Conservation (phyloP, 495 filamentous ascomycete genomes). For the Daldinia caldariorum region DNA sequence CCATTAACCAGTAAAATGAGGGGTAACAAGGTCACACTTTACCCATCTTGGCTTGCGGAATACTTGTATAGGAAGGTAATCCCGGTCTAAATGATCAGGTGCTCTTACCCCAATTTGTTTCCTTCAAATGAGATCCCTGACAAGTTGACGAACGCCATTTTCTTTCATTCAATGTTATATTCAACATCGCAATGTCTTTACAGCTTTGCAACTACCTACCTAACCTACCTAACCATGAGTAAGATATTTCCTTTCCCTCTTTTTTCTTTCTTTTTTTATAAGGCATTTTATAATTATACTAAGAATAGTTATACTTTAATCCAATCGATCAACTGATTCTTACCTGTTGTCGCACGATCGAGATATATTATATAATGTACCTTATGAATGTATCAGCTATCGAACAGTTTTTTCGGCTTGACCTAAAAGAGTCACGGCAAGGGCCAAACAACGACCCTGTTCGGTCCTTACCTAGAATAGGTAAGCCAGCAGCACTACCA, state of each 20-base stretch:
- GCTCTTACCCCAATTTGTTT: constrained; percentile 40
- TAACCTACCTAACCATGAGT: constrained; percentile 14
- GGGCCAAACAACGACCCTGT: constrained; percentile 3
- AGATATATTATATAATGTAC: constrained; percentile 1
- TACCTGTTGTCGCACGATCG: background rate
- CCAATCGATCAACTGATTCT: constrained; percentile 23
- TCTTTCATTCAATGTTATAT: constrained; percentile 25
- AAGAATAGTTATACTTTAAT: background rate
- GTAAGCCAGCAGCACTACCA: constrained; percentile 12
- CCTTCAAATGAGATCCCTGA: constrained; percentile 41
- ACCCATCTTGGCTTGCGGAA: constrained; percentile 37
- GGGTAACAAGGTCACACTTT: constrained; percentile 42
- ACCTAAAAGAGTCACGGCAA: constrained; percentile 13
- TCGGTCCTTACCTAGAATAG: constrained; percentile 18
- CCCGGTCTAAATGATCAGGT: constrained; percentile 40
- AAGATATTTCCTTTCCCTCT: background rate
- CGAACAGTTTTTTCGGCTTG: constrained; percentile 20
- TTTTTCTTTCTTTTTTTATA: constrained; percentile 9
- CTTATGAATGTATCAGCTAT: no score
- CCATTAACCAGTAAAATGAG: constrained; percentile 39
- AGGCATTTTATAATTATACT: constrained; percentile 4
- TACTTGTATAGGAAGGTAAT: constrained; percentile 40
- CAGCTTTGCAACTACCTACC: constrained; percentile 35
- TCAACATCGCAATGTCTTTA: constrained; percentile 35
- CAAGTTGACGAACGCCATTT: constrained; percentile 16